Evolutionary conservation across 169 alveolate genomes (phyloP).

Genomic region (Neospora caninum): DNA sequence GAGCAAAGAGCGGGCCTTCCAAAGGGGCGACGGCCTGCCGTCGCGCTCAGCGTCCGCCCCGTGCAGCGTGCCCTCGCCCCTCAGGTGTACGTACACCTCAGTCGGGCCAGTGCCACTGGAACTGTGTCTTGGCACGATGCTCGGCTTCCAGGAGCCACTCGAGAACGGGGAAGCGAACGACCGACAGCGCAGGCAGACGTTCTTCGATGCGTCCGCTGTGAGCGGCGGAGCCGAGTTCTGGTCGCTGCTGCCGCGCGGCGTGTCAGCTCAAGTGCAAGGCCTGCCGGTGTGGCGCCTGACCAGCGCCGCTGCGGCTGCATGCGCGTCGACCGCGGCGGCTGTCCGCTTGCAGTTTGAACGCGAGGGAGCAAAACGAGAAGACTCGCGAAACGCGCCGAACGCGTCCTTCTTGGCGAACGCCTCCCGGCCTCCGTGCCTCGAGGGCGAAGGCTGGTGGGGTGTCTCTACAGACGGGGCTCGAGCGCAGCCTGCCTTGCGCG

Average conservation of each 20-base stretch:
- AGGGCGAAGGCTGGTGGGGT: constrained; percentile 28
- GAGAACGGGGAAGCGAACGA: background rate
- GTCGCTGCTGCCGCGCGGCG: constrained; percentile 47
- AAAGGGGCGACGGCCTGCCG: constrained; percentile 19
- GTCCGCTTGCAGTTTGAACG: background rate
- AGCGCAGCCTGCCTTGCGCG: background rate
- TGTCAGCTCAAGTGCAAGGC: background rate
- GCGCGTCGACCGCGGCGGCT: constrained; percentile 16
- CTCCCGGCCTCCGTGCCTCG: background rate
- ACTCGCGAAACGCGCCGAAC: background rate
- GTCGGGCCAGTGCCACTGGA: constrained; percentile 57
- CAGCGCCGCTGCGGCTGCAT: constrained; percentile 43
- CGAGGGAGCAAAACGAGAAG: constrained; percentile 34
- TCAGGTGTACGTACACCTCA: background rate
- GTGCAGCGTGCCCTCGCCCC: background rate
- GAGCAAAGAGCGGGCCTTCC: background rate
- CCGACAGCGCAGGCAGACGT: background rate
- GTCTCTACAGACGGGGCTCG: background rate
- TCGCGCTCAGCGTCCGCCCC: constrained; percentile 11
- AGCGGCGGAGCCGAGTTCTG: constrained; percentile 49
- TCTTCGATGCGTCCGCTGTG: constrained; percentile 54
- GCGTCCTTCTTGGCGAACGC: background rate
- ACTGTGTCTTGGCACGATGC: constrained; percentile 51
- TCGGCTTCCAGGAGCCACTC: constrained; percentile 32
- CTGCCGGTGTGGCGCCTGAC: constrained; percentile 63